A percentile compares a stretch with the other conserved stretches of the same genome.
phyloP scores from a whole-genome alignment of 345 rosid species.

The Euphorbia peplus region DNA sequence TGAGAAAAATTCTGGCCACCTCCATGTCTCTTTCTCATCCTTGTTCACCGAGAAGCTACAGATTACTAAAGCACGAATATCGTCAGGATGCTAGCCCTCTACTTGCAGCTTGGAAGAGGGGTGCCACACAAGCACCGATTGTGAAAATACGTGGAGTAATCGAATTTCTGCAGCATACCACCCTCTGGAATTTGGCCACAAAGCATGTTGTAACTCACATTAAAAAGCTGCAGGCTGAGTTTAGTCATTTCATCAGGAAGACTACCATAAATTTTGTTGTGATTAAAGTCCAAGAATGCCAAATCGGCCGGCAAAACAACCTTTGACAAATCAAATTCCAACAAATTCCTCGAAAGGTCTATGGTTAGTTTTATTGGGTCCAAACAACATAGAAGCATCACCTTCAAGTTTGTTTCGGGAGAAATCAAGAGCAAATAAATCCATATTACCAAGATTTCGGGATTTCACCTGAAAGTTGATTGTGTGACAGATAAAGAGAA shows the following conservation, averaged over 20 bases:
- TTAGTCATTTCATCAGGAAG: conserved; percentile 48
- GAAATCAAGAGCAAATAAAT: conserved; percentile 45
- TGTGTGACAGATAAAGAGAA: conserved; percentile 54
- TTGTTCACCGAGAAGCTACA: too few species aligned
- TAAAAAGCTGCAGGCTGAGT: conserved; percentile 37
- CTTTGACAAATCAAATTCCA: conserved; percentile 55
- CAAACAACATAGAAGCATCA: conserved; percentile 63
- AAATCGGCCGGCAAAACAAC: conserved; percentile 39
- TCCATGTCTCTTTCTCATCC: too few species aligned
- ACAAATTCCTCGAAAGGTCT: conserved; percentile 58
- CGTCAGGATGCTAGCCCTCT: not conserved
- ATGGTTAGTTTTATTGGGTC: conserved; percentile 50
- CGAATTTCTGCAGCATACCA: conserved; percentile 59
- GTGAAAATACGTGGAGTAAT: conserved; percentile 46
- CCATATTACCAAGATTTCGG: conserved; percentile 48
- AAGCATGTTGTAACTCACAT: conserved; percentile 70
- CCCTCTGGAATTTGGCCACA: conserved; percentile 68
- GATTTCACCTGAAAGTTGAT: conserved; percentile 56
- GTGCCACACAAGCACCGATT: conserved; percentile 82
- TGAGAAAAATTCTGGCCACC: too few species aligned
- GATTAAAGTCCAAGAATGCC: conserved; percentile 50
- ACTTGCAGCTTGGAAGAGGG: conserved; percentile 54
- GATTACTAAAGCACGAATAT: too few species aligned
- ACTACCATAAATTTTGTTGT: conserved; percentile 60
- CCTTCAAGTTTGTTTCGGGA: conserved; percentile 64